These are phyloP conservation scores for Lichtheimia ramosa DNA, from an alignment of 371 early-diverging fungal genomes.

Conservation along the genomic window DNA sequence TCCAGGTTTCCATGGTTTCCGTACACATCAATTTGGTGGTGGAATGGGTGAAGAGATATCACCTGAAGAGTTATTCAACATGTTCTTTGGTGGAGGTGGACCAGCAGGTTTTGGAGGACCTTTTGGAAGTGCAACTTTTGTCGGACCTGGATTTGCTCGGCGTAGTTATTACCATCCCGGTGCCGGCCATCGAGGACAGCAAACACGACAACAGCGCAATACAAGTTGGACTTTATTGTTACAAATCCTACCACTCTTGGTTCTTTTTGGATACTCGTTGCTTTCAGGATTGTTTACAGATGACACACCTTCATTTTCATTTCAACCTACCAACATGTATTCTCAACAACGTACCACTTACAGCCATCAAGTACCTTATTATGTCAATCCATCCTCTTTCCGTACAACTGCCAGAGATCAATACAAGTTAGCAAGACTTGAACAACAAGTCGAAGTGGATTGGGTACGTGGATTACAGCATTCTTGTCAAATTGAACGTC, in stretches of 20 bases:
- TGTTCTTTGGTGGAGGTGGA: slow-evolving; percentile 86
- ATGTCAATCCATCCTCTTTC: slow-evolving; percentile 44
- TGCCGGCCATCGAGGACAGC: slow-evolving; percentile 13
- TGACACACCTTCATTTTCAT: slow-evolving; percentile 35
- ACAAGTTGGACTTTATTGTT: slow-evolving; percentile 33
- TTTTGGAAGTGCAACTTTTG: slow-evolving; percentile 52
- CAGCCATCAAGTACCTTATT: slow-evolving; percentile 38
- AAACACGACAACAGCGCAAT: slow-evolving; percentile 17
- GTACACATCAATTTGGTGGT: not conserved
- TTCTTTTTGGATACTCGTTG: slow-evolving; percentile 43
- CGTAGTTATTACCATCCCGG: slow-evolving; percentile 14
- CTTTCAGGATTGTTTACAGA: slow-evolving; percentile 42
- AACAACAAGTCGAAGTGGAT: slow-evolving; percentile 42
- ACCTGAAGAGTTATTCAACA: slow-evolving; percentile 94
- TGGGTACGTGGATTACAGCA: slow-evolving; percentile 41
- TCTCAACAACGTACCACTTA: slow-evolving; percentile 37
- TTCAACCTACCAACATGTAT: slow-evolving; percentile 37
- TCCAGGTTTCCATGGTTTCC: slow-evolving; percentile 5
- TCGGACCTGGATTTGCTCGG: slow-evolving; percentile 42
- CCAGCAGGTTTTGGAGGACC: slow-evolving; percentile 27
- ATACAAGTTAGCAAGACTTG: slow-evolving; percentile 33
- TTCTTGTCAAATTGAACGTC: slow-evolving; percentile 32
- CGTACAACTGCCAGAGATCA: slow-evolving; percentile 21
- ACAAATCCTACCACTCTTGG: slow-evolving; percentile 41
- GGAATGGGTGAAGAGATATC: slow-evolving; percentile 73